phyloP scores from a whole-genome alignment of 108 stramenopile species.

The Cyclotella choctawhatcheeana region DNA sequence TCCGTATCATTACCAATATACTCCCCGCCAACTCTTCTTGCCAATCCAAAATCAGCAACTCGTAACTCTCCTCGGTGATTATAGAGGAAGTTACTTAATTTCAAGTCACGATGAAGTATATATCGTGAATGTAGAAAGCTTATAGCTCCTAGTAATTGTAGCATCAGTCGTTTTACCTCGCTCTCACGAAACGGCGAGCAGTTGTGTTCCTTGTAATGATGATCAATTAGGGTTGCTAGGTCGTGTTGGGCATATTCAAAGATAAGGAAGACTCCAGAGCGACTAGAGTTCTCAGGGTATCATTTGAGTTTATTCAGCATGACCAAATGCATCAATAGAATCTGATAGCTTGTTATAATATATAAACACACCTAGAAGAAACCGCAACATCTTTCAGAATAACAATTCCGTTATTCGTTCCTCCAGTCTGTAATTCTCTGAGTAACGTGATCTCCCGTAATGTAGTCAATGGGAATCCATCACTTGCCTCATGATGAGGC shows the following conservation, averaged over 20 bases:
- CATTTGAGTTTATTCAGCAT: no score
- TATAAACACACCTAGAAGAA: slow-evolving; percentile 50
- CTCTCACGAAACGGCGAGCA: slow-evolving; percentile 63
- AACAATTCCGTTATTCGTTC: slow-evolving; percentile 68
- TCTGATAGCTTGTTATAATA: neutral
- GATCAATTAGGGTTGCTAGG: slow-evolving; percentile 72
- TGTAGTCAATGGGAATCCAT: slow-evolving; percentile 86
- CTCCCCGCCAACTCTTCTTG: slow-evolving; percentile 57
- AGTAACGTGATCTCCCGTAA: slow-evolving; percentile 79
- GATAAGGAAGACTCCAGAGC: slow-evolving; percentile 77
- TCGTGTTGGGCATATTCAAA: slow-evolving; percentile 84
- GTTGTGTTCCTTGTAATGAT: slow-evolving; percentile 45
- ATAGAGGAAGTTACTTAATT: slow-evolving; percentile 81
- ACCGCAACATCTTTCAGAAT: slow-evolving; percentile 66
- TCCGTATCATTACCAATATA: slow-evolving; percentile 11
- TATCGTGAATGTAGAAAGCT: slow-evolving; percentile 62
- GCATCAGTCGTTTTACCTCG: slow-evolving; percentile 67
- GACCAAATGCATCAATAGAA: neutral
- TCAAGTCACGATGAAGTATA: slow-evolving; percentile 87
- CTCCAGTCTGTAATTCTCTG: slow-evolving; percentile 48
- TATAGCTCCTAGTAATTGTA: slow-evolving; percentile 70
- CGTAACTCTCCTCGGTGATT: slow-evolving; percentile 53
- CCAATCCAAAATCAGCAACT: slow-evolving; percentile 91
- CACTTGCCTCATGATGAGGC: slow-evolving; percentile 82
- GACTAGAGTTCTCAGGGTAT: neutral